These are phyloP conservation scores for Coccinonectria pachysandricola DNA, from an alignment of 2,329 filamentous ascomycete genomes.

Conservation along the genomic window DNA sequence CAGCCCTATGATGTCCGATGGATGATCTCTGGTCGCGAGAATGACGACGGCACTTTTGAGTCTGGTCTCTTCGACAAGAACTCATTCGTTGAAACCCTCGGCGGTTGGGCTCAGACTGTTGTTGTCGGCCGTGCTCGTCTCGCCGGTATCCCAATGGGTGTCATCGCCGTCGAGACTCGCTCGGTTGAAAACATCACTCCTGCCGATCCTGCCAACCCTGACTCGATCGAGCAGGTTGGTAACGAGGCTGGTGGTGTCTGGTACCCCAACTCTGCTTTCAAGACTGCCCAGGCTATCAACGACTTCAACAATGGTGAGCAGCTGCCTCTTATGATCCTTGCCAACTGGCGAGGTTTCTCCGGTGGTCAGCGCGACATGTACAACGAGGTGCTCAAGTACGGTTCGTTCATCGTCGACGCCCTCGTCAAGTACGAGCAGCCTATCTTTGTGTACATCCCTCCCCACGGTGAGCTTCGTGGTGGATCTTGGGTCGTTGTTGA, in stretches of 20 bases:
- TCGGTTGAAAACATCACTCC: constrained; percentile 95
- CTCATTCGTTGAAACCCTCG: constrained; percentile 93
- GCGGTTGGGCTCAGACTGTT: constrained; percentile 93
- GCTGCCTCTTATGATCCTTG: constrained; percentile 95
- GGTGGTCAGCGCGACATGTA: constrained; percentile 99
- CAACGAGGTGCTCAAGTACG: constrained; percentile 99
- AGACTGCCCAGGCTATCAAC: constrained; percentile 96
- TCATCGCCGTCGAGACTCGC: constrained; percentile 92
- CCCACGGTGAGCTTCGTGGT: constrained; percentile 91
- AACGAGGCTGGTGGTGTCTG: constrained; percentile 97
- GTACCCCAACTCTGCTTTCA: constrained; percentile 99
- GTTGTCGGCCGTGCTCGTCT: constrained; percentile 94
- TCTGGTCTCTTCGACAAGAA: constrained; percentile 91
- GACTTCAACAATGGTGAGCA: constrained; percentile 99
- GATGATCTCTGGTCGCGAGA: constrained; percentile 81
- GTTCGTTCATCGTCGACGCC: constrained; percentile 96
- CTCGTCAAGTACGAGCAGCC: constrained; percentile 98
- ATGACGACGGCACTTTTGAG: constrained; percentile 60
- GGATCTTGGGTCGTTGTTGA: constrained; percentile 99
- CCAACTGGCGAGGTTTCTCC: constrained; percentile 99
- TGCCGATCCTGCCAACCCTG: constrained; percentile 93
- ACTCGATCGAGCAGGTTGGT: constrained; percentile 90
- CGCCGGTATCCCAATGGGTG: constrained; percentile 94
- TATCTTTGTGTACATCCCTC: constrained; percentile 97
- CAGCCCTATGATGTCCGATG: constrained; percentile 87